These are phyloP conservation scores for Fusarium humuli DNA, from an alignment of 2,329 filamentous ascomycete species.

Conservation along the genomic window DNA sequence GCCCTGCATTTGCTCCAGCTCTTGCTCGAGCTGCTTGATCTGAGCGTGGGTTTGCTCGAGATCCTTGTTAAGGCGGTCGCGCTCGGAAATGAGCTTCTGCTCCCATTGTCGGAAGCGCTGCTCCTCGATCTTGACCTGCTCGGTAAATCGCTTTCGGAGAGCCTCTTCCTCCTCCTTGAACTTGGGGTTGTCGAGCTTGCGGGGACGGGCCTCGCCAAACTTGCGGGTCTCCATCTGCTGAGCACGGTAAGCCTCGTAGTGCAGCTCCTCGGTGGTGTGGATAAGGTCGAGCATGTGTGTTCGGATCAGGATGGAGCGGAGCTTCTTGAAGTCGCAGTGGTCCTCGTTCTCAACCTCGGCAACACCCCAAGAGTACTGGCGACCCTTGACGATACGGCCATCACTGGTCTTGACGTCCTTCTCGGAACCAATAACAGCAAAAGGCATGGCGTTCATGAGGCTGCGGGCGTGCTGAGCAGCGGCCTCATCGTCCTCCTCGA, in stretches of 20 bases:
- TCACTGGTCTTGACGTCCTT: constrained; percentile 98
- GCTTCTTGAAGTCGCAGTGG: constrained; percentile 99
- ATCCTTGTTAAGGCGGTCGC: constrained; percentile 99
- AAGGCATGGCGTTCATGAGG: constrained; percentile 97
- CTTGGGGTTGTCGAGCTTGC: constrained; percentile 99
- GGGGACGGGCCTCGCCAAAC: constrained; percentile 95
- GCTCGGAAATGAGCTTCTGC: constrained; percentile 99
- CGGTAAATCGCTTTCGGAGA: constrained; percentile 97
- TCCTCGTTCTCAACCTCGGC: constrained; percentile 99
- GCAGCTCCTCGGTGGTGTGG: constrained; percentile 98
- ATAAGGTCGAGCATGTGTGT: constrained; percentile 99
- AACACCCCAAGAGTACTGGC: constrained; percentile 99
- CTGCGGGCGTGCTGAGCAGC: constrained; percentile 94
- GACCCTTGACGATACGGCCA: constrained; percentile 96
- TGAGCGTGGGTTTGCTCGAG: constrained; percentile 96
- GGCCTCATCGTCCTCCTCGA: constrained; percentile 98
- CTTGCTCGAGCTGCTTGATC: constrained; percentile 91
- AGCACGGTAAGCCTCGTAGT: constrained; percentile 99
- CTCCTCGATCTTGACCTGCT: constrained; percentile 99
- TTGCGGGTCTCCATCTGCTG: constrained; percentile 99
- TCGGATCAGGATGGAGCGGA: constrained; percentile 97
- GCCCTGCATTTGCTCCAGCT: constrained; percentile 94
- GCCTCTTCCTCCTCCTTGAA: constrained; percentile 99
- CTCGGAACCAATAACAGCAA: constrained; percentile 98
- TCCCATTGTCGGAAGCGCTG: constrained; percentile 99